Evolutionary conservation across 331 rosid genomes (phyloP), one percentile per base, ranked within the genome.

Genomic region (Quercus lobata): DNA sequence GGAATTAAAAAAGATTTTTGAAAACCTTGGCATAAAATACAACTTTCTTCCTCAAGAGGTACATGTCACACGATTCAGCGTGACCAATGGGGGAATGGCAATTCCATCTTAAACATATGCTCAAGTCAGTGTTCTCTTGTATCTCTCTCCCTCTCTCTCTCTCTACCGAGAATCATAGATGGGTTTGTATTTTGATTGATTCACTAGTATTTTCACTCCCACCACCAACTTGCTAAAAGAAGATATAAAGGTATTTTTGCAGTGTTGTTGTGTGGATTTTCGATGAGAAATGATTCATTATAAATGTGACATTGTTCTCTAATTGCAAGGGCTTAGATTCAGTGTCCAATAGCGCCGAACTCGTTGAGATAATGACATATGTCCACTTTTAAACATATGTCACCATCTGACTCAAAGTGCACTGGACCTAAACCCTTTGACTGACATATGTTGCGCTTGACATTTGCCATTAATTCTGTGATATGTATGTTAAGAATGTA

Each of bases 11-110:
- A 87, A 60, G 83, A 79, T 84, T 30, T 84, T 87, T 68, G 85
- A 84, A 76, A 70, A 2, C 78, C 81, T 84, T 6, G 75, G 81
- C 76, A 87, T 87, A 1, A 74, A 77, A 34, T 87, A 87, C 58
- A 79, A 84, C 78, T 81, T 87, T 30, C 90, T 87, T 71, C 90
- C 90, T 77, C 90, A 84, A 73, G 81, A 87, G 56, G 79, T 87
- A 6, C 53, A 76, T 57, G 74, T 87, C 41, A 77, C 88, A n/a
- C 90, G 77, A 8, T 79, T 87, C 83, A 82, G 79, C 69, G 41
- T 57, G 11, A 18, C 44, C 29, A 77, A 57, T 24, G 83, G 72
- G 19, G 18, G 75, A 30, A 41, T 74, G 75, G 35, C 34, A 7
- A 57, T 81, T 29, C 84, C 87, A 5, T 80, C 82, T 32, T 72